These are phyloP conservation scores for Neonectria faginata DNA, from an alignment of 2,329 filamentous ascomycete genomes.

Conservation along the genomic window DNA sequence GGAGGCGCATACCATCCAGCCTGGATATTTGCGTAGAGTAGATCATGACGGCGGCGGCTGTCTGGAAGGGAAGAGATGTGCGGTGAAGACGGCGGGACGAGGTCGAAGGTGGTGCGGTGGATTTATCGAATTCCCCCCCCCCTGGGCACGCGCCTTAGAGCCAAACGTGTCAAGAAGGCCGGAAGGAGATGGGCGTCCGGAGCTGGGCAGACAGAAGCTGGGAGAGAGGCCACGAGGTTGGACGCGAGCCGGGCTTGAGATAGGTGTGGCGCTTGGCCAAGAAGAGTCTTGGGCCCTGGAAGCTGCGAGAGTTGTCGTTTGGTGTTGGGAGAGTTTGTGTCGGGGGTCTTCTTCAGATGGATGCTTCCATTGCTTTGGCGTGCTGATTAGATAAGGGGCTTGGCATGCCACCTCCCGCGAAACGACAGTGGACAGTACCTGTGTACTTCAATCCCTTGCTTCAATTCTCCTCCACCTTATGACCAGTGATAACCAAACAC, in stretches of 20 bases:
- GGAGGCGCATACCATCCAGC: conserved; percentile 76
- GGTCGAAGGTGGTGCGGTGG: conserved; percentile 19
- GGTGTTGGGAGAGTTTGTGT: conserved; percentile 12
- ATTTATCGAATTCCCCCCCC: conserved; percentile 17
- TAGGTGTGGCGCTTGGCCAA: not conserved
- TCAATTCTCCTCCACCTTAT: too few relatives aligned
- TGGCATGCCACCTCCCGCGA: conserved; percentile 12
- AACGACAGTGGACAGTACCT: too few relatives aligned
- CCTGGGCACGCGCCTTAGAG: conserved; percentile 20
- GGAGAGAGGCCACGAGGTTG: conserved; percentile 1
- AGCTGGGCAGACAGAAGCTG: conserved; percentile 21
- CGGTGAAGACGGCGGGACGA: conserved; percentile 13
- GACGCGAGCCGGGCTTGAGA: conserved; percentile 3
- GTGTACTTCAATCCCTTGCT: too few relatives aligned
- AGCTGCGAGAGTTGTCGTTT: not conserved
- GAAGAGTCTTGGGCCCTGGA: not conserved
- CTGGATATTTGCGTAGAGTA: conserved; percentile 93
- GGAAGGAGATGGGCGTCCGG: conserved; percentile 34
- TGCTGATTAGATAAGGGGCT: conserved; percentile 44
- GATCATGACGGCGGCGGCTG: conserved; percentile 70
- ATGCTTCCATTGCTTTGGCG: too few relatives aligned
- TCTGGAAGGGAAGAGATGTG: conserved; percentile 11
- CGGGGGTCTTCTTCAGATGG: conserved; percentile 6
- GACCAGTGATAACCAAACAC: too few relatives aligned
- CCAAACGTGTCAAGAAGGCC: conserved; percentile 46